Evolutionary conservation across 257 asterid genomes (phyloP).

Genomic region (Fraxinus anomala): DNA sequence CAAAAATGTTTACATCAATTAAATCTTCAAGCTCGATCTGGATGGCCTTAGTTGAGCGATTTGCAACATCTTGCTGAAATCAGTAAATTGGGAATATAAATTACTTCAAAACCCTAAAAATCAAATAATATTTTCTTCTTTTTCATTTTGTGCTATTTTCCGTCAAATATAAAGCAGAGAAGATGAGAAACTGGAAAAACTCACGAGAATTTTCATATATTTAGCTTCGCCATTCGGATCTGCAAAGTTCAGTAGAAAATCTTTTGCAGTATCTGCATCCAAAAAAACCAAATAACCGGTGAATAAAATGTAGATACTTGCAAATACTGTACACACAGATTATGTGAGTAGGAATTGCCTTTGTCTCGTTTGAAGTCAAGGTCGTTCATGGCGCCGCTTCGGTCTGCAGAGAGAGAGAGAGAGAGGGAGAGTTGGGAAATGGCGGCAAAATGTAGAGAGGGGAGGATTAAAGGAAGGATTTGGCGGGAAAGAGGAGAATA

Average conservation of each 20-base stretch:
- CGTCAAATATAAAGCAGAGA: not conserved
- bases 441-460: conserved; percentile 56
- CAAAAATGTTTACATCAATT: conserved; percentile 44
- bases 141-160: not conserved
- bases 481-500: conserved; percentile 61
- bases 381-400: conserved; percentile 49
- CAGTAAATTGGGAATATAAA: not conserved
- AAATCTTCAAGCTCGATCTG: conserved; percentile 91
- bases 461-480: conserved; percentile 23
- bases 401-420: not conserved
- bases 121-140: not conserved
- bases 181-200: conserved; percentile 20
- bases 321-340: not conserved
- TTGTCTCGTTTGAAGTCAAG: conserved; percentile 67
- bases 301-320: conserved; percentile 7
- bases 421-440: conserved; percentile 20
- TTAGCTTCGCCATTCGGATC: conserved; percentile 73
- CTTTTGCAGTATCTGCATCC: conserved; percentile 70
- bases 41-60: conserved; percentile 72
- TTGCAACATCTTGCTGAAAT: conserved; percentile 91
- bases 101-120: not conserved
- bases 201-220: conserved; percentile 72
- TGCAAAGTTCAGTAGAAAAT: conserved; percentile 69
- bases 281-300: not conserved
- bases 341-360: conserved; percentile 39